Evolutionary conservation across 1,284 basidiomycete species (phyloP).

Genomic region (Blastosporella zonata): DNA sequence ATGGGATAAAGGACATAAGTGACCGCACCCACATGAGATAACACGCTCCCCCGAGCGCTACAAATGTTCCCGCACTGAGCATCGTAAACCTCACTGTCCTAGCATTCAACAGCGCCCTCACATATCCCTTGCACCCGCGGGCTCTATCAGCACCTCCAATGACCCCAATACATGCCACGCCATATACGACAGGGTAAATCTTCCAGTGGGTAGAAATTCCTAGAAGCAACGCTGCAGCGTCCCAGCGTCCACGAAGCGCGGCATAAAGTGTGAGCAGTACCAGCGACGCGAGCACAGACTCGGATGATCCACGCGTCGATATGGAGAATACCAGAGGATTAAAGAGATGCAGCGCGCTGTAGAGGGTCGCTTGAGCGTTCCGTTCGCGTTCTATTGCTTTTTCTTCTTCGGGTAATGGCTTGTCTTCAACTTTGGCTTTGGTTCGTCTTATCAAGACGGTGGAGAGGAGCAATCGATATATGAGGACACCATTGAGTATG

Average conservation of each 20-base stretch:
- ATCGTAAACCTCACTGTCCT: conserved; percentile 66
- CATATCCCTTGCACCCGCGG: conserved; percentile 29
- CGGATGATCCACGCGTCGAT: conserved; percentile 93
- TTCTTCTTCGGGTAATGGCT: background rate
- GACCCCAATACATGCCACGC: conserved; percentile 68
- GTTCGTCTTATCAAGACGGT: conserved; percentile 33
- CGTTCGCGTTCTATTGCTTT: conserved; percentile 1
- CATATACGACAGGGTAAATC: conserved; percentile 94
- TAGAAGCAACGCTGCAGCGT: conserved; percentile 63
- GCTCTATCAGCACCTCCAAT: conserved; percentile 38
- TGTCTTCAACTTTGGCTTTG: conserved; percentile 1
- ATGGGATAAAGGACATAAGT: background rate
- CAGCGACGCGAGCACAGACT: conserved; percentile 81
- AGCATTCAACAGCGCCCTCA: conserved; percentile 47
- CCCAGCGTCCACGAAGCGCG: conserved; percentile 53
- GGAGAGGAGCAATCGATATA: conserved; percentile 67
- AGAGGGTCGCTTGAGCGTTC: conserved; percentile 44
- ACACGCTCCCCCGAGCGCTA: conserved; percentile 60
- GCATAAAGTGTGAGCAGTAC: conserved; percentile 75
- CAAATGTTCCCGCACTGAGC: conserved; percentile 70
- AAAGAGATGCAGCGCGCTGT: conserved; percentile 70
- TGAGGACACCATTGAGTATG: conserved; percentile 76
- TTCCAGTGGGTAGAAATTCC: conserved; percentile 91
- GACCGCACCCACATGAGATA: conserved; percentile 71
- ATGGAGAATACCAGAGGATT: conserved; percentile 96